A percentile compares a stretch with the other conserved stretches of the same genome.
Evolutionary conservation across 83 land plant species (phyloP).

Genomic region (Isoetes engelmannii): DNA sequence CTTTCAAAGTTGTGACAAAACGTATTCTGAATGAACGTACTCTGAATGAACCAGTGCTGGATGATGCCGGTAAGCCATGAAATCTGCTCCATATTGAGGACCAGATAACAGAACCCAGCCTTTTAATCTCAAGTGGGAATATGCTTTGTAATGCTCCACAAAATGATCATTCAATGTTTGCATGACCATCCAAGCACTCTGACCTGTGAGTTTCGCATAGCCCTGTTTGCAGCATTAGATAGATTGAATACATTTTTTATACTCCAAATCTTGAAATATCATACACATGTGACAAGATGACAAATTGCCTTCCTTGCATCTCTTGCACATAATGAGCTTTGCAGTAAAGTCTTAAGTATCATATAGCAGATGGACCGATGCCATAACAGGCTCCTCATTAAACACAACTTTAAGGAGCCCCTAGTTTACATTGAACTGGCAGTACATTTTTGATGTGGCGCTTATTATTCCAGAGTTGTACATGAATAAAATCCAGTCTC

Average conservation of each 20-base stretch:
- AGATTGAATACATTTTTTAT: not conserved
- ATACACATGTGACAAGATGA: not conserved
- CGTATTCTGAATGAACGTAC: conserved; percentile 22
- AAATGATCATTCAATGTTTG: conserved; percentile 28
- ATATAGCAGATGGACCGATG: no score
- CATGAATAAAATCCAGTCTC: no score
- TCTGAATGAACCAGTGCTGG: conserved; percentile 86
- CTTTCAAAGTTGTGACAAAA: not conserved
- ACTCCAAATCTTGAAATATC: not conserved
- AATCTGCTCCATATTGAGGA: conserved; percentile 71
- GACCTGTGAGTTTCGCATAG: conserved; percentile 17
- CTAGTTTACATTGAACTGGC: no score
- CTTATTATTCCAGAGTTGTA: no score
- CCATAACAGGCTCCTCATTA: no score
- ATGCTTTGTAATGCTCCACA: conserved; percentile 49
- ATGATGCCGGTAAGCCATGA: conserved; percentile 81
- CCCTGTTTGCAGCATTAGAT: conserved; percentile 15
- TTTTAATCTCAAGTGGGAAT: conserved; percentile 57
- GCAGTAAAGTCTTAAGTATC: no score
- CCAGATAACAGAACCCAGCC: conserved; percentile 79
- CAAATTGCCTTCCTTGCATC: not conserved
- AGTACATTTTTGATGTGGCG: no score
- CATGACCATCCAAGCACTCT: conserved; percentile 51
- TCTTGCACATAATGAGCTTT: no score
- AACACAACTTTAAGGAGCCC: no score